Conservation (phyloP, 1,139 yeast species). For the Blastobotrys serpentis region DNA sequence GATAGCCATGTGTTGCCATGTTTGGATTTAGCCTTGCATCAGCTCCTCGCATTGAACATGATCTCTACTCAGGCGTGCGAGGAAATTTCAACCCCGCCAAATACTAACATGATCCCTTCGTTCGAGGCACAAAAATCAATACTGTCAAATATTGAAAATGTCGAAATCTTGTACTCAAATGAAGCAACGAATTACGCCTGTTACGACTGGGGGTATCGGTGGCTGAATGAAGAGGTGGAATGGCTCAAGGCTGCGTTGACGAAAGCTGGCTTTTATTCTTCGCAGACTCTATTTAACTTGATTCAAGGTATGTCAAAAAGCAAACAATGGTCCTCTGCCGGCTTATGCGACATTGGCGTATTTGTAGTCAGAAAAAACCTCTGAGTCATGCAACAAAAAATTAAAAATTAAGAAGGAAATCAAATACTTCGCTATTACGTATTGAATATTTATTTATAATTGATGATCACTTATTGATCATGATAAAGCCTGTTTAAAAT, state of each 20-base stretch:
- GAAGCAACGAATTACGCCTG: conserved; percentile 19
- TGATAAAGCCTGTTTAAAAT: conserved; percentile 45
- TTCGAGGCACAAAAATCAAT: conserved; percentile 23
- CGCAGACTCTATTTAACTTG: conserved; percentile 24
- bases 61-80: conserved; percentile 32
- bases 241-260: conserved; percentile 26
- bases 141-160: conserved; percentile 20
- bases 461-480: neutral
- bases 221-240: conserved; percentile 29
- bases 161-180: conserved; percentile 22
- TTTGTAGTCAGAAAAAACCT: conserved; percentile 25
- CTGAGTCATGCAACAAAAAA: neutral
- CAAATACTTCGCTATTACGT: neutral
- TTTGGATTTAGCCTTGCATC: conserved; percentile 31
- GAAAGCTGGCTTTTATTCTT: conserved; percentile 20
- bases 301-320: conserved; percentile 25
- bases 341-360: conserved; percentile 24
- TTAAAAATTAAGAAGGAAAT: neutral
- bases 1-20: conserved; percentile 27
- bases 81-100: conserved; percentile 28
- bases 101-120: conserved; percentile 19
- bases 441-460: neutral
- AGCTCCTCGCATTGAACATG: conserved; percentile 31
- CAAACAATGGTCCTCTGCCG: conserved; percentile 23
- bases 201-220: conserved; percentile 30